Evolutionary conservation across 176 grass and related monocot genomes (phyloP), one percentile per base, ranked within the genome.

Genomic region (Triticum turgidum): DNA sequence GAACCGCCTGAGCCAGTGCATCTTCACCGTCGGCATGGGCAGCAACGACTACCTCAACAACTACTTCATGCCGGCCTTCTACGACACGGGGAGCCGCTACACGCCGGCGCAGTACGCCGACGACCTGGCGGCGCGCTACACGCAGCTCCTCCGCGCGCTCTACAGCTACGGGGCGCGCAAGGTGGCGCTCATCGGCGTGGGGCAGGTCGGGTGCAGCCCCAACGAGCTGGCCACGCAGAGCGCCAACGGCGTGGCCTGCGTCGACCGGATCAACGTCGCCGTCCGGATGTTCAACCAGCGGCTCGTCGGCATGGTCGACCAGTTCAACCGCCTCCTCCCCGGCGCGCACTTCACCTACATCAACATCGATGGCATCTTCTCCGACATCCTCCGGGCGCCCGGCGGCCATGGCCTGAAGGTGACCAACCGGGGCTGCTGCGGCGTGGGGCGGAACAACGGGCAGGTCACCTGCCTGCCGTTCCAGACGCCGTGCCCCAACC

Each of bases 31-130:
- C 0, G 97, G 97, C 14, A 96, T 99, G 92, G 97, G 97, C 73
- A 96, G 94, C 90, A 99, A 96, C 61, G 94, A 99, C 82, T 99
- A 99, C 79, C 91, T 99, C 63, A 99, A 99, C 87, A 99, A 99
- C 89, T 96, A 99, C 88, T 99, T 99, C 97, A 96, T 96, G 97
- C 92, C 97, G 2, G 73, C 77, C 4, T 77, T 95, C 76, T 95
- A 98, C 95, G 6, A 10, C 69, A 95, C 93, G 4, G 85, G 86
- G 9, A 80, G 52, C 27, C 91, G 79, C 29, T 95, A 92, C 95
- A 93, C 91, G 11, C 91, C 95, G n/a, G 24, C 78, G 68, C 93
- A 93, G 69, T 98, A 87, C 42, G 85, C 95, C 29, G 93, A 93
- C 35, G 73, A 54, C 42, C 91, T 98, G 10, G 79, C 84, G 11